phyloP scores from a whole-genome alignment of 176 grass and related monocot genomes.

The Carex cristatella region DNA sequence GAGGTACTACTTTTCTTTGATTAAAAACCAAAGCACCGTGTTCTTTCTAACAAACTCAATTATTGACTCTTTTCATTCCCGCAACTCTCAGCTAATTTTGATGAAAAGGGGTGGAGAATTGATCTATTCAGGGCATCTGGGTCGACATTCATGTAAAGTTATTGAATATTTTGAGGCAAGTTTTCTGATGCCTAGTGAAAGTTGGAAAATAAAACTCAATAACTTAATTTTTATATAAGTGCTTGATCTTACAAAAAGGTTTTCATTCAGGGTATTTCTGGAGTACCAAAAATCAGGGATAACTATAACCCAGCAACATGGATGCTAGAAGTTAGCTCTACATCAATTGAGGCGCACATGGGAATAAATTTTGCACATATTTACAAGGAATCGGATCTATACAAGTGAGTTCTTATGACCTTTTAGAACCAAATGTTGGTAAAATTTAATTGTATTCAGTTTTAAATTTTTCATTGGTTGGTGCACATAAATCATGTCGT shows the following conservation, averaged over 20 bases:
- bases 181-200: not conserved
- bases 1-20: conserved; percentile 36
- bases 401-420: conserved; percentile 30
- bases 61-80: conserved; percentile 16
- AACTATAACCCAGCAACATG: conserved; percentile 82
- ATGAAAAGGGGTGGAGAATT: conserved; percentile 89
- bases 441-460: not conserved
- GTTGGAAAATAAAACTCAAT: not conserved
- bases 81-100: conserved; percentile 45
- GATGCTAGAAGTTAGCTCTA: conserved; percentile 69
- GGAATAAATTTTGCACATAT: conserved; percentile 54
- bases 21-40: not conserved
- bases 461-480: not conserved
- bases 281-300: conserved; percentile 53
- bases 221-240: not conserved
- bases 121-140: conserved; percentile 64
- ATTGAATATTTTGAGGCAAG: conserved; percentile 81
- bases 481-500: not conserved
- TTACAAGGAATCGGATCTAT: conserved; percentile 50
- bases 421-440: not conserved
- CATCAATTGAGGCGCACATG: conserved; percentile 51
- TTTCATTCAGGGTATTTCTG: conserved; percentile 43
- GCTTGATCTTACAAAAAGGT: not conserved
- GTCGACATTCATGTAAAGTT: conserved; percentile 51
- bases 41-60: not conserved